Base-by-base conservation (phyloP, 257 asterid species). In the Capsicum pubescens region DNA sequence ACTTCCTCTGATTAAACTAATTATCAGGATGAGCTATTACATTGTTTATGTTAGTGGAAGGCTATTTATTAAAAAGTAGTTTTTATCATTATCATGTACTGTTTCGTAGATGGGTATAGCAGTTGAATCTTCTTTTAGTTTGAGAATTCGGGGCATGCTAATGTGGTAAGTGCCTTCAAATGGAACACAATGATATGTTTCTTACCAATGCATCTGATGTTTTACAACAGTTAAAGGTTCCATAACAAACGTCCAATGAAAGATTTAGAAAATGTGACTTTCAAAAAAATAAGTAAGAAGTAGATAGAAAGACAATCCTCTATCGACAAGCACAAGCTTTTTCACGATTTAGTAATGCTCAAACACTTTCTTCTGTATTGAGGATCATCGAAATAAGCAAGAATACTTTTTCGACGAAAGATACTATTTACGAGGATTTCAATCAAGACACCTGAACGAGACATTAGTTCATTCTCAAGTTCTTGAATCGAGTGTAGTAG, bases 41-140 rank as follows among this genome's bases (percentile, higher is more conserved):
- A 54, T 52, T 17, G 2, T 52, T 74, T 74, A 14, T 68, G 13
- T 68, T 15, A 68, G 21, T 68, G 52, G 10, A 36, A 68, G 52
- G 52, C 50, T 0, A 3, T 7, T 68, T 36, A 14, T 66, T 67
- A 2, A 0, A 12, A 16, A 17, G 32, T 36, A 15, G 15, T 36
- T 68, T 35, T 68, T 36, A 15, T 50, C 76, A 68, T 36, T 42
- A 68, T 68, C 52, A 36, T 68, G 19, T 42, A 35, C 74, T 67
- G 74, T 14, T 67, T 67, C 50, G 5, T 35, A 35, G 74, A 67
- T 67, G 74, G 74, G 74, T 66, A 67, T 67, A 67, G n/a, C 48
- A 67, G 50, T 36, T 68, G 26, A 68, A 14, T 36, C 3, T 68
- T 68, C 76, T 39, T 39, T 68, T 15, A 3, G 76, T 67, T 36